These are phyloP conservation scores for Pyrenopolyporus hunteri DNA, from an alignment of 495 filamentous ascomycete genomes.

Conservation along the genomic window DNA sequence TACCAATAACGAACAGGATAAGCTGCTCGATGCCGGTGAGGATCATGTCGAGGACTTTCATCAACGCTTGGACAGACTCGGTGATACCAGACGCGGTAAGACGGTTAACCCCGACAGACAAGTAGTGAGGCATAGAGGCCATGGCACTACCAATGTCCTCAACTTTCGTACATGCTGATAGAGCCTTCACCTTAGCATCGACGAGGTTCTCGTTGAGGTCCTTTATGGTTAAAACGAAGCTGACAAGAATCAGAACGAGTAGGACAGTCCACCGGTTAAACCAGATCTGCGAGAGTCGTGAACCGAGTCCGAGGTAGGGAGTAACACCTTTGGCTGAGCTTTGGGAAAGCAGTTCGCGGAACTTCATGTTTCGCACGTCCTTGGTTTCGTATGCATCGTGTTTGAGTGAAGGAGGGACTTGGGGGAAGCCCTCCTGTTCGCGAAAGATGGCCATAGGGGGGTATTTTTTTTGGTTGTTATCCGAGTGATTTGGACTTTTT, in stretches of 20 bases:
- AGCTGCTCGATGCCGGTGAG: conserved; percentile 86
- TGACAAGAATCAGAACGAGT: conserved; percentile 79
- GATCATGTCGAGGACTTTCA: conserved; percentile 73
- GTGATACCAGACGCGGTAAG: conserved; percentile 79
- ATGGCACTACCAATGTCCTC: conserved; percentile 93
- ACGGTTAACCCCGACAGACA: conserved; percentile 85
- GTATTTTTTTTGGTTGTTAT: conserved; percentile 1
- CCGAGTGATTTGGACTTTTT: neutral
- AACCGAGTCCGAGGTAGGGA: conserved; percentile 88
- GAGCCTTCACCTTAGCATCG: conserved; percentile 77
- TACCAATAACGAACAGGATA: conserved; percentile 85
- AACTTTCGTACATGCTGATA: conserved; percentile 88
- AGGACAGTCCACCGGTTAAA: conserved; percentile 97
- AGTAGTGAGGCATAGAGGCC: conserved; percentile 97
- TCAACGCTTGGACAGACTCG: conserved; percentile 75
- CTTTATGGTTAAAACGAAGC: conserved; percentile 75
- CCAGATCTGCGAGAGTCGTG: conserved; percentile 92
- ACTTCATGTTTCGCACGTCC: conserved; percentile 32
- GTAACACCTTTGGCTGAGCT: conserved; percentile 61
- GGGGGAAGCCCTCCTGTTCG: conserved; percentile 40
- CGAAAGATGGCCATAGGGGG: conserved; percentile 27
- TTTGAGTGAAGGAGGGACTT: conserved; percentile 36
- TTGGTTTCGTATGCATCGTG: conserved; percentile 34
- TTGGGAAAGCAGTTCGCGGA: conserved; percentile 33
- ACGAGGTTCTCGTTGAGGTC: conserved; percentile 73